phyloP scores from a whole-genome alignment of 768 basidiomycete species.

The Trametes meyenii region DNA sequence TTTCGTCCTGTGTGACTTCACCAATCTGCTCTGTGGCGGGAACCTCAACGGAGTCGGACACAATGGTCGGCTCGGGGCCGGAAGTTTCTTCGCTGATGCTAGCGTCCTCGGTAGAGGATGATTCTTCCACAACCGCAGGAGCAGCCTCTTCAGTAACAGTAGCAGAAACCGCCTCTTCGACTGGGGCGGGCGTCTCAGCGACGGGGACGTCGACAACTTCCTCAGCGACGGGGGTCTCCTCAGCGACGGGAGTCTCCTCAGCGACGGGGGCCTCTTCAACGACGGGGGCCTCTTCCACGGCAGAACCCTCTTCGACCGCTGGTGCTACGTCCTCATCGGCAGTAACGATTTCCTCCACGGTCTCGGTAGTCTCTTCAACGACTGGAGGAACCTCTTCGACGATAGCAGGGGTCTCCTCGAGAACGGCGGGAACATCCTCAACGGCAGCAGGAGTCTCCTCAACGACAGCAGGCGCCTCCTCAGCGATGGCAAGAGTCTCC shows the following conservation, averaged over 20 bases:
- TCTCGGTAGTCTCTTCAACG: not conserved
- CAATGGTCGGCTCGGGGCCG: not conserved
- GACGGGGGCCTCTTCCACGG: not conserved
- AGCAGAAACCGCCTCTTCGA: not conserved
- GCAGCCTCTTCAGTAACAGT: not conserved
- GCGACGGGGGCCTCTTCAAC: not conserved
- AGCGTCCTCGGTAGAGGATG: not conserved
- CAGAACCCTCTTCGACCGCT: conserved; percentile 8
- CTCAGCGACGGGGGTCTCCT: not conserved
- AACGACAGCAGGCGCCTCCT: not conserved
- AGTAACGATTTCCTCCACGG: not conserved
- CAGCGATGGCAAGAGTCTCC: not conserved
- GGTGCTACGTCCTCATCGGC: not conserved
- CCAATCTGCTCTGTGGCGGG: not conserved
- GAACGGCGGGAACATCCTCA: not conserved
- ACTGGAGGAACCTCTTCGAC: not conserved
- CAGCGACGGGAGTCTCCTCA: not conserved
- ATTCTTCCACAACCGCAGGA: not conserved
- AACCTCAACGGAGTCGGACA: not conserved
- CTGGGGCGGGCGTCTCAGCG: not conserved
- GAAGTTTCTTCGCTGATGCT: conserved; percentile 1
- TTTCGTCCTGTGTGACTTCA: not conserved
- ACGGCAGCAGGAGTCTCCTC: not conserved
- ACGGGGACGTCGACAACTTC: not conserved
- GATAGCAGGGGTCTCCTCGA: not conserved